Evolutionary conservation across 768 basidiomycete species (phyloP), one percentile per base, ranked within the genome.

Genomic region (Termitomyces titanicus): DNA sequence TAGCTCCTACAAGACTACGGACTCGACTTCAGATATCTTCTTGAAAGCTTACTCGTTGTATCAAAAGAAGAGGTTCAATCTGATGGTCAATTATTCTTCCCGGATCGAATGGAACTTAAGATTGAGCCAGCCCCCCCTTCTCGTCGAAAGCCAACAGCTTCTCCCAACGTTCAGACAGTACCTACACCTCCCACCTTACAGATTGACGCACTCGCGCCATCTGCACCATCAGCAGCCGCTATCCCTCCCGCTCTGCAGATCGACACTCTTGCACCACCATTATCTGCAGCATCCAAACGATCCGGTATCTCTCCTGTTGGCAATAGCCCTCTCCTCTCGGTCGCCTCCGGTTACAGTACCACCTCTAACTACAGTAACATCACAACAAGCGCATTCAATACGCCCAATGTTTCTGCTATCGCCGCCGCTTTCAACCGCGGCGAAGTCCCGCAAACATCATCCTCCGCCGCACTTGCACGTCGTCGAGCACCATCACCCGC

Each of bases 1-100:
- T 60, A 93, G 89, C 81, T 96, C 15, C 77, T 98, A 6, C 87
- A 93, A 73, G 95, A 98, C 63, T 93, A 87, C 64, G 95, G 95
- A 2, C 83, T 98, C 34, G 95, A 97, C 72, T 97, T 98, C 68
- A 88, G 89, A 22, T 94, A 88, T 73, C 76, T 96, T n/a, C 76
- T 98, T n/a, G 85, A 92, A 33, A 78, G 80, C n/a, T 73, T 89
- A 3, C 76, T 92, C 1, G 70, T 77, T 12, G 78, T 76, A 20
- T 80, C 83, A 1, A 80, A 79, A 62, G 65, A 74, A 46, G 60
- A 54, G 17, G 38, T 57, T 12, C 65, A 68, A 47, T 31, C 63
- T 11, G 63, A 70, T 25, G 66, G 69, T 11, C 54, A 69, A 22
- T 64, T 78, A 51, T 64, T 67, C 18, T 70, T 69, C 60, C 63